Evolutionary conservation across 805 yeast species (phyloP).

Genomic region (Suhomyces emberorum): DNA sequence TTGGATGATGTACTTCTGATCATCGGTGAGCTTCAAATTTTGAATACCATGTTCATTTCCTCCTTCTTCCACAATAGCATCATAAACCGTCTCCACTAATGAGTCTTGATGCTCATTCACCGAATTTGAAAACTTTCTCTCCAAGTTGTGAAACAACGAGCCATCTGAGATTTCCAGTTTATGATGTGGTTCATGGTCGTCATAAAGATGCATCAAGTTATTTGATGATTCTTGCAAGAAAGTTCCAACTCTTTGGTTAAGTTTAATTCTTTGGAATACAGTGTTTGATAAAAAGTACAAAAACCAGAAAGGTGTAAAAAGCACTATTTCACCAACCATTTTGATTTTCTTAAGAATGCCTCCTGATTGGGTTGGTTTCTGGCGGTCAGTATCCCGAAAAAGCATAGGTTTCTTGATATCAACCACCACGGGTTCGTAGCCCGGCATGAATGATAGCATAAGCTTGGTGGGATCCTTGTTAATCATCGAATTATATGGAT

Average conservation of each 20-base stretch:
- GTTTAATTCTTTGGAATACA: conserved; percentile 33
- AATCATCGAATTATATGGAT: conserved; percentile 57
- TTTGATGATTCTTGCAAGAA: conserved; percentile 28
- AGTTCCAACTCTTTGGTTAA: conserved; percentile 23
- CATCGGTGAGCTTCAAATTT: conserved; percentile 26
- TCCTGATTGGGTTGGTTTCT: not conserved
- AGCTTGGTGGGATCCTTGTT: conserved; percentile 36
- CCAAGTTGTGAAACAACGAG: conserved; percentile 6
- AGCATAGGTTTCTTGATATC: conserved; percentile 46
- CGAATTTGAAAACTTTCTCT: conserved; percentile 13
- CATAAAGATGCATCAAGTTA: conserved; percentile 26
- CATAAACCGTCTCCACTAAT: conserved; percentile 40
- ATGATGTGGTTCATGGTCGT: conserved; percentile 6
- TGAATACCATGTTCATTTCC: conserved; percentile 17
- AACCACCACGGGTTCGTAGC: conserved; percentile 56
- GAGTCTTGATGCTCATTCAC: conserved; percentile 3
- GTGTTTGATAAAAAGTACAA: conserved; percentile 50
- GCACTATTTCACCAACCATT: conserved; percentile 41
- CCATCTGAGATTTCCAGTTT: not conserved
- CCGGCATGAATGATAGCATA: conserved; percentile 43
- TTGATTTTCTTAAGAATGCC: conserved; percentile 43
- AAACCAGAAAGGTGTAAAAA: conserved; percentile 64
- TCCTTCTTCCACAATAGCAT: conserved; percentile 47
- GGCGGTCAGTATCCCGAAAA: not conserved
- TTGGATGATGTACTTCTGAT: conserved; percentile 51